Evolutionary conservation across 2,329 filamentous ascomycete species (phyloP).

Genomic region (Colletotrichum sp.): DNA sequence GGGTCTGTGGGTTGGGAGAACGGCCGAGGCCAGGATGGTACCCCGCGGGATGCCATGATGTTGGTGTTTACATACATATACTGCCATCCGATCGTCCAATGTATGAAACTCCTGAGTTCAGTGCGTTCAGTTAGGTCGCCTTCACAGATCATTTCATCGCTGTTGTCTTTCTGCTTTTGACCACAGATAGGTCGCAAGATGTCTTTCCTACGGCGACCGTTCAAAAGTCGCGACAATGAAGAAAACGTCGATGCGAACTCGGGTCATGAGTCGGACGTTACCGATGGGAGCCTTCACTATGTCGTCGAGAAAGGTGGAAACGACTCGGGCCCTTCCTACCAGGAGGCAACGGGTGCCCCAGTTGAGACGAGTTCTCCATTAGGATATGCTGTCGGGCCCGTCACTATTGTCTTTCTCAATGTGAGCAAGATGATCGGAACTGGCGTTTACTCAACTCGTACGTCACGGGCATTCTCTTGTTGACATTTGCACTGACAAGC

Average conservation of each 20-base stretch:
- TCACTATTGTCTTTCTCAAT: slow-evolving; percentile 64
- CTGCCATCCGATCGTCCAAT: background rate
- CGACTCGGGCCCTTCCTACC: slow-evolving; percentile 16
- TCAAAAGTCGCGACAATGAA: background rate
- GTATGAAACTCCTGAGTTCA: background rate
- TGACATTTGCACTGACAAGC: background rate
- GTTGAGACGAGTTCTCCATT: slow-evolving; percentile 63
- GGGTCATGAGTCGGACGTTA: background rate
- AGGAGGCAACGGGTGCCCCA: slow-evolving; percentile 52
- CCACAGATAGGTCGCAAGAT: background rate
- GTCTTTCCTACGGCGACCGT: background rate
- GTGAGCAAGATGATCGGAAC: slow-evolving; percentile 68
- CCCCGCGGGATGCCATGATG: background rate
- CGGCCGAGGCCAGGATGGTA: background rate
- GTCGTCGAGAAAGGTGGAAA: slow-evolving; percentile 9
- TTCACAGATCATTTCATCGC: background rate
- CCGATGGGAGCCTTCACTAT: background rate
- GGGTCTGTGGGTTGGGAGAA: background rate
- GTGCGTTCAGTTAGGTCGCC: background rate
- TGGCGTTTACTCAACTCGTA: slow-evolving; percentile 62
- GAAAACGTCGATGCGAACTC: background rate
- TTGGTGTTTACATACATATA: background rate
- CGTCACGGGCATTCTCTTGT: slow-evolving; percentile 10
- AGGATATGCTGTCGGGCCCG: slow-evolving; percentile 61
- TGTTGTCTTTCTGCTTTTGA: background rate